Evolutionary conservation across 768 basidiomycete genomes (phyloP), one percentile per base, ranked within the genome.

Genomic region (Calvatia gigantea): DNA sequence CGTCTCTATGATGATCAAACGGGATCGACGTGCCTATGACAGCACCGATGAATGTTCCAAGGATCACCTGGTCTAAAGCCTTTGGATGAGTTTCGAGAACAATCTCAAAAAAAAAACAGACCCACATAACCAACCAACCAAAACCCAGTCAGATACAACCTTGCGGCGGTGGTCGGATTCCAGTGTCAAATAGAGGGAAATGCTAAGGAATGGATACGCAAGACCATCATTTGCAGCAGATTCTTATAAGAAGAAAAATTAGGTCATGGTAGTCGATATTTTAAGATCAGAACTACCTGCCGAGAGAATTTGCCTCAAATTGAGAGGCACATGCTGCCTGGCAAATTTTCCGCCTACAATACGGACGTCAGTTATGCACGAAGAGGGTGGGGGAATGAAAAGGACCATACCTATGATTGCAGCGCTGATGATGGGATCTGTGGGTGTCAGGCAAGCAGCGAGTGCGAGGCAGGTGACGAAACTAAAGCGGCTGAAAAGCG

Each of bases 141-240:
- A 77, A 51, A 95, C 73, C 95, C 97, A 97, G 64, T 94, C 82
- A 11, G 77, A 84, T 31, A 97, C 72, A 4, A 94, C 93, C 9
- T 76, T 76, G 0, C 75, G 70, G 12, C 72, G 76, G n/a, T n/a
- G n/a, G 2, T 85, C 79, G 0, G 77, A 64, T 59, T 96, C 91
- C 4, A 93, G 61, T 8, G 86, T 86, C 44, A 98, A 76, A 67
- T 96, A 98, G 7, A 98, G 77, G 2, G 95, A 84, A 51, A 98
- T 78, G 25, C 83, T 81, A 52, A 98, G 75, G 68, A 98, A 98
- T 0, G 94, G 94, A 68, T 95, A 97, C 1, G 95, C 94, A 12
- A 98, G 79, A 1, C 97, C 97, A 62, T 98, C 97, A 69, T 99
- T 99, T 6, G 91, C 87, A 0, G 95, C 97, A 4, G 90, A 91